A percentile compares a stretch with the other conserved stretches of the same genome.
Evolutionary conservation across 2,329 filamentous ascomycete species (phyloP).

Genomic region (Penicillium vulpinum): DNA sequence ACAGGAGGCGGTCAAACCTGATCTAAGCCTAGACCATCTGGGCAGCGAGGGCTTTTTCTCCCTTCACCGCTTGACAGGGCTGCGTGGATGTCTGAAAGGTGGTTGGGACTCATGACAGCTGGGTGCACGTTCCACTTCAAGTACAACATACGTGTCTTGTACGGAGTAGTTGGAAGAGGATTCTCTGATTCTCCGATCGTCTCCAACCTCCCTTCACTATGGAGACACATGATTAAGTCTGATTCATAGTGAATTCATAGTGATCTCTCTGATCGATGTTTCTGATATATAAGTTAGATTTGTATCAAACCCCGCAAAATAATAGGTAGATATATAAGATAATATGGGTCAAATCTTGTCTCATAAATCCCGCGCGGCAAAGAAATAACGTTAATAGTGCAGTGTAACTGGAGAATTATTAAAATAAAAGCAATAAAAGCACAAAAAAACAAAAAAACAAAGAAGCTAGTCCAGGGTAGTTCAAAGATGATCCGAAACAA

Average conservation of each 20-base stretch:
- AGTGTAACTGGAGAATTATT: slow-evolving; percentile 4
- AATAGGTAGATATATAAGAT: neutral
- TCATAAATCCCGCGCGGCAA: slow-evolving; percentile 23
- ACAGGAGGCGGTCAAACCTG: slow-evolving; percentile 32
- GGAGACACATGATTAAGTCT: neutral
- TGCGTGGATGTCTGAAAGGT: slow-evolving; percentile 24
- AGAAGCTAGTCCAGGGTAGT: slow-evolving; percentile 3
- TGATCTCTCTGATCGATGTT: too few relatives aligned
- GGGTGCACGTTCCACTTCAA: slow-evolving; percentile 9
- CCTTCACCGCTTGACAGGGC: slow-evolving; percentile 25
- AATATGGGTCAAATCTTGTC: slow-evolving; percentile 12
- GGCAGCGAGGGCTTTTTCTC: slow-evolving; percentile 12
- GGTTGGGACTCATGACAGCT: slow-evolving; percentile 11
- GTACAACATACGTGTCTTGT: slow-evolving; percentile 6
- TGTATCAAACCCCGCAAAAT: slow-evolving; percentile 14
- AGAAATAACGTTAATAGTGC: slow-evolving; percentile 2
- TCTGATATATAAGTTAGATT: slow-evolving; percentile 7
- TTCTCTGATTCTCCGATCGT: too few relatives aligned
- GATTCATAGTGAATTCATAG: too few relatives aligned
- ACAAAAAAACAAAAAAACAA: too few relatives aligned
- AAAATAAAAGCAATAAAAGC: too few relatives aligned
- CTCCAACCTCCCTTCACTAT: neutral
- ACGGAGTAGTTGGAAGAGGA: neutral
- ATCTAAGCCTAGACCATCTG: slow-evolving; percentile 15
- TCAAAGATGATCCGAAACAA: neutral